Percentiles rank a stretch among this genome's conserved stretches.
phyloP scores from a whole-genome alignment of 192 early-diverging fungal species.

The Podila epicladia region DNA sequence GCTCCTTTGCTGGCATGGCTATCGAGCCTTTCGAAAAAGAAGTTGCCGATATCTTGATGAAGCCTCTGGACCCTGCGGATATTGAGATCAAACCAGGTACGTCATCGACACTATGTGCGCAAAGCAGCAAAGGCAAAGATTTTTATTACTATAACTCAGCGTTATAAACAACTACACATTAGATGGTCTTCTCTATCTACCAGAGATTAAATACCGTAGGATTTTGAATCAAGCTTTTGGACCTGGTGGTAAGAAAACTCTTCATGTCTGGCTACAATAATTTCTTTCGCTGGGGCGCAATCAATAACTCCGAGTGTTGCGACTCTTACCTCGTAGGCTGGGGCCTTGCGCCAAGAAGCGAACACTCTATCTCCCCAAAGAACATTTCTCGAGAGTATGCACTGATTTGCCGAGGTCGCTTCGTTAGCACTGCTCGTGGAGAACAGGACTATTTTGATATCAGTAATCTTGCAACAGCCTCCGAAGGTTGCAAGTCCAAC shows the following conservation, averaged over 20 bases:
- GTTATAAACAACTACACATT: not conserved
- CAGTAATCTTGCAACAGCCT: conserved; percentile 79
- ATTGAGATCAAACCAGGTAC: conserved; percentile 90
- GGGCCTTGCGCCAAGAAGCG: conserved; percentile 89
- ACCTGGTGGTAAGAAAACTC: conserved; percentile 71
- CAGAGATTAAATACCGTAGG: conserved; percentile 98
- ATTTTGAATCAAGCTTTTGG: conserved; percentile 96
- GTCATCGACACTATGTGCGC: conserved; percentile 19
- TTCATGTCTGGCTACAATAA: not conserved
- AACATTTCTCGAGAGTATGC: conserved; percentile 94
- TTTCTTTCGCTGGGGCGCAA: no score
- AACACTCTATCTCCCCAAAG: conserved; percentile 81
- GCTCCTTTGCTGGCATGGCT: conserved; percentile 79
- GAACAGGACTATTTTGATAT: conserved; percentile 92
- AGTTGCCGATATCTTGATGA: conserved; percentile 76
- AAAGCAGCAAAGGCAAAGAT: no score
- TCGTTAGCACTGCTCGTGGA: conserved; percentile 90
- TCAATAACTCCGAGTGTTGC: no score
- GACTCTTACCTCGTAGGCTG: conserved; percentile 55
- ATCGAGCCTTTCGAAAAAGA: conserved; percentile 77
- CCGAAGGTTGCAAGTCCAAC: conserved; percentile 91
- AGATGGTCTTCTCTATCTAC: conserved; percentile 95
- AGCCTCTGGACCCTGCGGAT: conserved; percentile 76
- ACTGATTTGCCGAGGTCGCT: conserved; percentile 86
- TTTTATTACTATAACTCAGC: not conserved